Conservation (phyloP, 2,329 filamentous ascomycete species). For the Hawksworthiomyces lignivorus region DNA sequence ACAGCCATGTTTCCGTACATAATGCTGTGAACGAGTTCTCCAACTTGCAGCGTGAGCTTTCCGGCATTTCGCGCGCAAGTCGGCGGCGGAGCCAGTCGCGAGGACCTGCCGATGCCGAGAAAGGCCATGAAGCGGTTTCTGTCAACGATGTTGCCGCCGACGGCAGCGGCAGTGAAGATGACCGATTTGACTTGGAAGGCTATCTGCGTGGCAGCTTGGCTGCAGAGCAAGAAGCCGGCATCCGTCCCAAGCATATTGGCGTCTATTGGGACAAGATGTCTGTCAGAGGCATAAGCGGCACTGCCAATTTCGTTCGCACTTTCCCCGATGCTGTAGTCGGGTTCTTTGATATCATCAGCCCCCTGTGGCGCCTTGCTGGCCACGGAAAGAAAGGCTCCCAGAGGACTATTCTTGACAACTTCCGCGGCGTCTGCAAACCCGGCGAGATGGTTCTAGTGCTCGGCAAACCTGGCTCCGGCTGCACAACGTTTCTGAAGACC, state of each 20-base stretch:
- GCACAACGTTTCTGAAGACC: conserved; percentile 61
- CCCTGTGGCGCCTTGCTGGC: conserved; percentile 55
- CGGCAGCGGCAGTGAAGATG: conserved; percentile 34
- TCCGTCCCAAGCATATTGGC: conserved; percentile 71
- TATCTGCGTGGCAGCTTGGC: conserved; percentile 64
- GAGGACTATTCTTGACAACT: conserved; percentile 65
- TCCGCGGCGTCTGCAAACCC: conserved; percentile 62
- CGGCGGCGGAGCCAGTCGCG: conserved; percentile 26
- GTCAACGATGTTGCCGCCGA: background rate
- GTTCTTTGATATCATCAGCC: conserved; percentile 68
- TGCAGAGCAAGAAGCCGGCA: conserved; percentile 68
- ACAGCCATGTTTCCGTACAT: conserved; percentile 53
- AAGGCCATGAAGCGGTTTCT: conserved; percentile 32
- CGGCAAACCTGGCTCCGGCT: conserved; percentile 66
- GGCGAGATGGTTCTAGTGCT: conserved; percentile 87
- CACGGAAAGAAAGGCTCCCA: conserved; percentile 61
- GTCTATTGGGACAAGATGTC: conserved; percentile 73
- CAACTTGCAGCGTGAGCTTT: conserved; percentile 55
- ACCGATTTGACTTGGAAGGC: conserved; percentile 67
- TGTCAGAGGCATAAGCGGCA: conserved; percentile 66
- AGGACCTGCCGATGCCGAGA: conserved; percentile 47
- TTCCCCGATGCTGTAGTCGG: conserved; percentile 71
- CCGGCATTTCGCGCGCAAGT: conserved; percentile 47
- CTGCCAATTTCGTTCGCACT: conserved; percentile 63
- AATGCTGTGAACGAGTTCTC: conserved; percentile 65